Percentiles rank a stretch among this genome's conserved stretches.
Evolutionary conservation across 2,329 filamentous ascomycete genomes (phyloP).

Genomic region (Sporothrix brasiliensis): DNA sequence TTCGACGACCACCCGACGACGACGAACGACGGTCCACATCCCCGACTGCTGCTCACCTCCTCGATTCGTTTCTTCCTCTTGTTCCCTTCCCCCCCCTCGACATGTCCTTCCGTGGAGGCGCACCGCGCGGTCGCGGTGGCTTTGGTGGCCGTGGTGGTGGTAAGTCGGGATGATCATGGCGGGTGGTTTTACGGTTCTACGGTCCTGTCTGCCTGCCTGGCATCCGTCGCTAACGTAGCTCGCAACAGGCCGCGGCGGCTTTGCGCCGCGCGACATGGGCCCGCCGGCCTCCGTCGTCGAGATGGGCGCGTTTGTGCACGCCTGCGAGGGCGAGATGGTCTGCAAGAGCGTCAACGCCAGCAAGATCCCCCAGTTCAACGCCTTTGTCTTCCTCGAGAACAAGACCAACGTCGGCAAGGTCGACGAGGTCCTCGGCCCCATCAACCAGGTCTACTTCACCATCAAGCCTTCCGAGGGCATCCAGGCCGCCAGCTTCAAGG

Average conservation of each 20-base stretch:
- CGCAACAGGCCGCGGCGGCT: constrained; percentile 58
- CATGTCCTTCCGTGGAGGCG: constrained; percentile 65
- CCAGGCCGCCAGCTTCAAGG: constrained; percentile 90
- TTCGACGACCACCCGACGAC: constrained; percentile 8
- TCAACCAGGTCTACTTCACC: constrained; percentile 98
- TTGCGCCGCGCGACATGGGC: constrained; percentile 61
- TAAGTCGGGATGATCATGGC: constrained; percentile 39
- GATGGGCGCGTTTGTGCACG: constrained; percentile 92
- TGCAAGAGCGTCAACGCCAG: constrained; percentile 85
- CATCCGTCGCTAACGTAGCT: constrained; percentile 26
- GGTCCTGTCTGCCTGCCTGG: not conserved
- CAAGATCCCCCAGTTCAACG: constrained; percentile 99
- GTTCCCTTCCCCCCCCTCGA: not conserved
- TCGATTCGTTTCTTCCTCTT: not conserved
- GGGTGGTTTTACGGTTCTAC: not conserved
- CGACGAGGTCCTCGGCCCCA: constrained; percentile 94
- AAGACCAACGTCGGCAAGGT: constrained; percentile 95
- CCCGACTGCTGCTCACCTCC: not conserved
- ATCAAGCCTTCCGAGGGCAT: constrained; percentile 97
- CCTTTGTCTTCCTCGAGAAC: constrained; percentile 98
- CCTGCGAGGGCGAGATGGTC: constrained; percentile 96
- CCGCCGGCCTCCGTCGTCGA: constrained; percentile 69
- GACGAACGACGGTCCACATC: not conserved
- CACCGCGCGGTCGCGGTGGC: constrained; percentile 50
- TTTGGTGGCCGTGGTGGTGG: constrained; percentile 57